phyloP scores from a whole-genome alignment of 2,329 filamentous ascomycete species.

The Clarireedia hainanense region DNA sequence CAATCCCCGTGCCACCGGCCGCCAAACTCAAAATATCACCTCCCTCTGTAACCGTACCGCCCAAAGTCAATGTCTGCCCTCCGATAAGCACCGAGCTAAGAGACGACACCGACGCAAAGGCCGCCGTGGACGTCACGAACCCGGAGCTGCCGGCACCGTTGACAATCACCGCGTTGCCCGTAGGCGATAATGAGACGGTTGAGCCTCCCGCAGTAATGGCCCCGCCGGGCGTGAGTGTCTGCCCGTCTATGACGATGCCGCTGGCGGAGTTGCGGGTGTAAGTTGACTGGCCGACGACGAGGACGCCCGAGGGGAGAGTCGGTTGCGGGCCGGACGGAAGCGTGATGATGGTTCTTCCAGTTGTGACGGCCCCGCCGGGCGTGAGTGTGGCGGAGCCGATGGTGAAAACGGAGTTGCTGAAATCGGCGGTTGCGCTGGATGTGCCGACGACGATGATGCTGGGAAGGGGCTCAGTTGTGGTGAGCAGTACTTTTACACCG shows the following conservation, averaged over 20 bases:
- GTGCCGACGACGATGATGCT: constrained; percentile 17
- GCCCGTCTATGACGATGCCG: constrained; percentile 8
- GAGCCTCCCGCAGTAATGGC: constrained; percentile 7
- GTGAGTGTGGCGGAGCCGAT: constrained; percentile 13
- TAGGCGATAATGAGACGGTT: constrained; percentile 9
- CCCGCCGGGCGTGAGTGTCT: constrained; percentile 11
- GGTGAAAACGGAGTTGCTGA: constrained; percentile 6
- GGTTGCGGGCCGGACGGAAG: not conserved
- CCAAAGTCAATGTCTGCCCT: constrained; percentile 23
- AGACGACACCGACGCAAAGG: not conserved
- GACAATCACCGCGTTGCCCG: constrained; percentile 10
- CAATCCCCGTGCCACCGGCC: constrained; percentile 16
- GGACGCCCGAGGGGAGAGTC: not conserved
- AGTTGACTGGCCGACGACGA: constrained; percentile 7
- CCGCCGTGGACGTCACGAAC: constrained; percentile 6
- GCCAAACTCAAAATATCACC: constrained; percentile 24
- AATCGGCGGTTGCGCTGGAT: constrained; percentile 18
- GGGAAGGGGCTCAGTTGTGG: constrained; percentile 3
- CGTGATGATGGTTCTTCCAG: constrained; percentile 2
- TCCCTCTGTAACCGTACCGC: constrained; percentile 23
- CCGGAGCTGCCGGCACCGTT: constrained; percentile 7
- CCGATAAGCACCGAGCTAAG: constrained; percentile 17
- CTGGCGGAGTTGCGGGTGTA: constrained; percentile 10
- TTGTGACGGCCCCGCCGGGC: constrained; percentile 12
- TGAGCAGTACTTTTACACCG: not conserved